phyloP scores from a whole-genome alignment of 768 basidiomycete genomes.

The Rhizopogon roseolus region DNA sequence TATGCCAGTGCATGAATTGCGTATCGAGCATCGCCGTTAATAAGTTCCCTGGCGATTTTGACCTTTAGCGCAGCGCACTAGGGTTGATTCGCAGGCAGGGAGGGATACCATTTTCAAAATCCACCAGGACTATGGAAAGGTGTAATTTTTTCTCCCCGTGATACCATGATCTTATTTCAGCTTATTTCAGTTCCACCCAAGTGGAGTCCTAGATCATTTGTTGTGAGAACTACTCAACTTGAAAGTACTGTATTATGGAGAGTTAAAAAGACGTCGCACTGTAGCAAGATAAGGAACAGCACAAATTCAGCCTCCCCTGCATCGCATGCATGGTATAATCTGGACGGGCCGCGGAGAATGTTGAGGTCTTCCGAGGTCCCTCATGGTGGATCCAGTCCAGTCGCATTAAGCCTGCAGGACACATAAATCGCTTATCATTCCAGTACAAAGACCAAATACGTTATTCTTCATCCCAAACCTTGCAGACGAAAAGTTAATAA shows the following conservation, averaged over 20 bases:
- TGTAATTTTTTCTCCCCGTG: too few species aligned
- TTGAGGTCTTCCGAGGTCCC: not conserved
- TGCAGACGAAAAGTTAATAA: not conserved
- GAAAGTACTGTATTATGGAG: not conserved
- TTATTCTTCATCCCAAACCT: not conserved
- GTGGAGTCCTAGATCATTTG: too few species aligned
- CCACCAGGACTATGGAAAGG: not conserved
- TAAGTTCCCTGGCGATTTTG: not conserved
- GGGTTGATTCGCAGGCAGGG: not conserved
- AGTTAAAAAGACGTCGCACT: not conserved
- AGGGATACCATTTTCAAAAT: not conserved
- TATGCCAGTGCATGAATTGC: not conserved
- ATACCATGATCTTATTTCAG: not conserved
- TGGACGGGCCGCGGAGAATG: not conserved
- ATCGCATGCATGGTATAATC: not conserved
- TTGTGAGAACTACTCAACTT: not conserved
- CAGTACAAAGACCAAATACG: too few species aligned
- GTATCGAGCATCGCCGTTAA: not conserved
- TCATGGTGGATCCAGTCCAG: not conserved
- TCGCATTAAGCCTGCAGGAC: not conserved
- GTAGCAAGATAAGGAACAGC: not conserved
- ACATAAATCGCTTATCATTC: not conserved
- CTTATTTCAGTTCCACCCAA: not conserved
- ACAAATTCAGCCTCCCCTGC: not conserved
- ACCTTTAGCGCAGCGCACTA: not conserved